Percentiles rank a stretch among this genome's conserved stretches.
phyloP scores from a whole-genome alignment of 2,329 filamentous ascomycete species.

The Teratosphaeria pseudoeucalypti region DNA sequence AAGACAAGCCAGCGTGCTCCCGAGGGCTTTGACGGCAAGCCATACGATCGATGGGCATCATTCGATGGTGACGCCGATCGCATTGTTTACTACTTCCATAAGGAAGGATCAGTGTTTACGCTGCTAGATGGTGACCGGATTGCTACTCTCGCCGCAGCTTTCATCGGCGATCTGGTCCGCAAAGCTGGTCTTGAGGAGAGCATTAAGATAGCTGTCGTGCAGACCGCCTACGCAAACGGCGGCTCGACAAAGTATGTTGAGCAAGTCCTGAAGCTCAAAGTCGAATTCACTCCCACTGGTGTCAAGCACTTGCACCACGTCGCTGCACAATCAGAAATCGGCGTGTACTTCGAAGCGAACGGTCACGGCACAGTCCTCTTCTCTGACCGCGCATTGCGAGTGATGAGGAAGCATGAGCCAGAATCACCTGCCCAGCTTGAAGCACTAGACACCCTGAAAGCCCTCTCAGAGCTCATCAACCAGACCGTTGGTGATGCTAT shows the following conservation, averaged over 20 bases:
- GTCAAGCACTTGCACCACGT: slow-evolving; percentile 97
- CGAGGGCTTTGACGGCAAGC: slow-evolving; percentile 64
- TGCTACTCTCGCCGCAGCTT: slow-evolving; percentile 83
- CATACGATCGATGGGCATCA: slow-evolving; percentile 73
- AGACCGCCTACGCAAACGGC: slow-evolving; percentile 96
- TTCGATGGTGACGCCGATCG: slow-evolving; percentile 93
- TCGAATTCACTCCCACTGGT: slow-evolving; percentile 87
- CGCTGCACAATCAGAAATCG: slow-evolving; percentile 88
- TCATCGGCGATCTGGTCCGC: slow-evolving; percentile 79
- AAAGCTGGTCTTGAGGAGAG: slow-evolving; percentile 69
- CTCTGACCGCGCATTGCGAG: slow-evolving; percentile 68
- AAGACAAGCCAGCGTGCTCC: slow-evolving; percentile 94
- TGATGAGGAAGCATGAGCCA: slow-evolving; percentile 69
- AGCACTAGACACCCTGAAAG: slow-evolving; percentile 73
- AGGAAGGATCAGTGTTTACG: slow-evolving; percentile 72
- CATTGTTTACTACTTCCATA: slow-evolving; percentile 87
- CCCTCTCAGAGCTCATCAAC: slow-evolving; percentile 86
- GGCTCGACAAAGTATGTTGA: slow-evolving; percentile 86
- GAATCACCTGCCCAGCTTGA: slow-evolving; percentile 87
- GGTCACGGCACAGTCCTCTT: slow-evolving; percentile 96
- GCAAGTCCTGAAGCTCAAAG: slow-evolving; percentile 76
- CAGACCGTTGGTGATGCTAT: slow-evolving; percentile 95
- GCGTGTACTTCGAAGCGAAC: slow-evolving; percentile 98
- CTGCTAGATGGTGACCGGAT: slow-evolving; percentile 96
- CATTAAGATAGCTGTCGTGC: slow-evolving; percentile 84